Evolutionary conservation across 2,329 filamentous ascomycete genomes (phyloP), one percentile per base, ranked within the genome.

Genomic region (Pestalotiopsis sp.): DNA sequence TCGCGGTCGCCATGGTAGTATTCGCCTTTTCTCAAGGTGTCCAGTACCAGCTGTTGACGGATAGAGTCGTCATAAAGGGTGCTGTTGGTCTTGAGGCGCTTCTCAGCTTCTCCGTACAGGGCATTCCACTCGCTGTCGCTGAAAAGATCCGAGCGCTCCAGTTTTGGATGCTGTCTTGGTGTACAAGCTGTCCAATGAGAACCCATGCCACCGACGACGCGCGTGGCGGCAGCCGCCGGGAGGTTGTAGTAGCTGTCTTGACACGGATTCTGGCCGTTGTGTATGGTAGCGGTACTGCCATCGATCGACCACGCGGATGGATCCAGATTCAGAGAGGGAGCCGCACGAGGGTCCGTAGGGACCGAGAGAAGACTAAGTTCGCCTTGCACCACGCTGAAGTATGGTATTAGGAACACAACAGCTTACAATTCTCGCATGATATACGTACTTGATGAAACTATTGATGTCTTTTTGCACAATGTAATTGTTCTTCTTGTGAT

Each of bases 151-250:
- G 70, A 68, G 4, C 69, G 57, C 59, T 72, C 70, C 11, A 67
- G 52, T 49, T 49, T 49, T 1, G 66, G 57, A 40, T 67, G 56
- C 41, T 68, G 49, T 14, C 66, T 60, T 64, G 70, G 66, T 3
- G 59, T 75, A 57, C 67, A 69, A 52, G 73, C 74, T 23, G 72
- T 77, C 75, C 75, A 77, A 40, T 77, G 72, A 12, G 72, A 66
- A 4, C 61, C 59, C 75, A 76, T 77, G 9, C 75, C 75, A 17
- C 75, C 74, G 2, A 76, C 68, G 17, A 60, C 49, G 7, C 73
- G 71, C 13, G 72, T 71, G 12, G 72, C 75, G 12, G 73, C 71
- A 4, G 70, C 70, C 2, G 66, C 71, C 13, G 69, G 12, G 23
- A 74, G 66, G n/a, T 72, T 73, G 45, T 49, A 45, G 7, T 52